Conservation (phyloP, 2,329 filamentous ascomycete genomes). For the Emydomyces testavorans region DNA sequence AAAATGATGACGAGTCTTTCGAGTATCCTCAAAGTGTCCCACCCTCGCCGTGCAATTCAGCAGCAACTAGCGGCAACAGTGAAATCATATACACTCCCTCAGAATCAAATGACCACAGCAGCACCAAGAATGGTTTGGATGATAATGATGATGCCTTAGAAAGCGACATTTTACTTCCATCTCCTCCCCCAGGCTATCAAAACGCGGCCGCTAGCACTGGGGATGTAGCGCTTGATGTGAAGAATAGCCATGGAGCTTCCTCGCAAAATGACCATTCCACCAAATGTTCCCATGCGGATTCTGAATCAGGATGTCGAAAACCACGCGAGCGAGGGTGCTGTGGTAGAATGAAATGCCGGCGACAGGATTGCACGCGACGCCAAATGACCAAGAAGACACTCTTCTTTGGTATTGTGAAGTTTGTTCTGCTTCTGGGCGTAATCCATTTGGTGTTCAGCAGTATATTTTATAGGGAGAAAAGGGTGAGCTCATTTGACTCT, state of each 20-base stretch:
- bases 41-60: neutral
- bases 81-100: constrained; percentile 6
- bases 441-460: neutral
- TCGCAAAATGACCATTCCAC: neutral
- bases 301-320: neutral
- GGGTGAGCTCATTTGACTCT: neutral
- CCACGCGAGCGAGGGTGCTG: neutral
- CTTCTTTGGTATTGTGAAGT: neutral
- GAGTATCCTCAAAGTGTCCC: neutral
- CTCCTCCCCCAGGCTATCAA: constrained; percentile 4
- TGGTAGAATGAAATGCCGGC: neutral
- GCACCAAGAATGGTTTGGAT: neutral
- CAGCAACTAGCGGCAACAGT: neutral
- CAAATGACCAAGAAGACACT: neutral
- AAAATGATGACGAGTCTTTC: neutral
- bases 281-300: neutral
- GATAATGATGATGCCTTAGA: neutral
- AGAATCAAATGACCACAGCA: neutral
- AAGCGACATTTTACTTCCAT: neutral
- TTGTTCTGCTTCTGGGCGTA: constrained; percentile 4
- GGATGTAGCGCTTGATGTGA: neutral
- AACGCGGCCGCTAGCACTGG: neutral
- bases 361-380: neutral
- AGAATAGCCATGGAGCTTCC: neutral
- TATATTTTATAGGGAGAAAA: constrained; percentile 1